A percentile compares a stretch with the other conserved stretches of the same genome.
These are phyloP conservation scores for Penicillium sp. DNA, from an alignment of 2,329 filamentous ascomycete genomes.

Conservation along the genomic window DNA sequence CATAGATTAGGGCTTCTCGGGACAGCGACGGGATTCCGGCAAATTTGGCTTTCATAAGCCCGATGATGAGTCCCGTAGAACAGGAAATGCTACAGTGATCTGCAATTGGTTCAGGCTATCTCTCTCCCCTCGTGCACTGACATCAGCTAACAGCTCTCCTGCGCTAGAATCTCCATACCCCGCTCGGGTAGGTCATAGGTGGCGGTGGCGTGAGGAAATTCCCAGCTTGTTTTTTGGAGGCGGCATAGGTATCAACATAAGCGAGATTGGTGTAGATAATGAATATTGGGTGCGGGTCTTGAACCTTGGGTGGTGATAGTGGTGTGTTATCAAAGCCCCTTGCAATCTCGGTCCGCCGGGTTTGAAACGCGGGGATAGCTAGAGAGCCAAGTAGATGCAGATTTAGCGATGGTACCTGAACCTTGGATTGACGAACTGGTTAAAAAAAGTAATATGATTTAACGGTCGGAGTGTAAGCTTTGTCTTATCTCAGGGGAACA, in stretches of 20 bases:
- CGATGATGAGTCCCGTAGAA: neutral
- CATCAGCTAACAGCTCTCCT: neutral
- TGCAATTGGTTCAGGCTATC: conserved; percentile 8
- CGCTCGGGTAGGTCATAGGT: neutral
- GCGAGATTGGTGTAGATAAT: neutral
- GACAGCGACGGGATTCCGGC: conserved; percentile 14
- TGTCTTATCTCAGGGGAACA: neutral
- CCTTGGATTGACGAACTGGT: neutral
- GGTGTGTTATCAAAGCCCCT: neutral
- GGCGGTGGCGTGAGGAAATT: conserved; percentile 3
- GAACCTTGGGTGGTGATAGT: neutral
- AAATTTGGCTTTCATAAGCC: neutral
- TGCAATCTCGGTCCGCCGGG: neutral
- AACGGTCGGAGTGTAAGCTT: neutral
- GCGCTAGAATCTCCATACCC: neutral
- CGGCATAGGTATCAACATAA: neutral
- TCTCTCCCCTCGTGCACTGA: conserved; percentile 1
- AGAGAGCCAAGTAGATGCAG: neutral
- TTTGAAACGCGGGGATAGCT: neutral
- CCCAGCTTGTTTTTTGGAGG: neutral
- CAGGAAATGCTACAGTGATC: neutral
- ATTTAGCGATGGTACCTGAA: neutral
- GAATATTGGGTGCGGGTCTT: neutral
- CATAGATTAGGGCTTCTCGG: conserved; percentile 10
- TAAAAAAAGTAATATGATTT: neutral